Percentiles rank a stretch among this genome's conserved stretches.
These are phyloP conservation scores for Scalesia atractyloides DNA, from an alignment of 129 eudicot species.

Conservation along the genomic window DNA sequence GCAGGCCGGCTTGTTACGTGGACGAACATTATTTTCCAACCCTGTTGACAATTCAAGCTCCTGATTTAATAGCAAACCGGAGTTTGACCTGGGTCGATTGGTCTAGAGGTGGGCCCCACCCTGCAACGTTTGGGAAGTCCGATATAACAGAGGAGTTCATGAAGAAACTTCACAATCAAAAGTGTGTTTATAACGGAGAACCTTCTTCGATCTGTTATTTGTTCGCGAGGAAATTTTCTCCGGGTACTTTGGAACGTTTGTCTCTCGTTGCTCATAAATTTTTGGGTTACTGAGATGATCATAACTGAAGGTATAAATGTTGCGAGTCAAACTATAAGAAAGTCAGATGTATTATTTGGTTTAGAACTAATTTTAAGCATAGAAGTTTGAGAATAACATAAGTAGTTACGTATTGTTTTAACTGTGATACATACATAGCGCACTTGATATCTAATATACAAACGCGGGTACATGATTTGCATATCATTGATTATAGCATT, in stretches of 20 bases:
- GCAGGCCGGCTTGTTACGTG: slow-evolving; percentile 67
- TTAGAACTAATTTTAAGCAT: not conserved
- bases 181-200: slow-evolving; percentile 56
- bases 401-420: too few species aligned
- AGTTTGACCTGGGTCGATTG: slow-evolving; percentile 71
- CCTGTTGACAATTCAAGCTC: slow-evolving; percentile 52
- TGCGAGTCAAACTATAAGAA: too few species aligned
- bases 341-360: not conserved
- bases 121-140: slow-evolving; percentile 58
- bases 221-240: slow-evolving; percentile 82
- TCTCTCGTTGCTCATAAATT: slow-evolving; percentile 46
- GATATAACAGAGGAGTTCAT: slow-evolving; percentile 46
- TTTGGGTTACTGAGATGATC: slow-evolving; percentile 50
- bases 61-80: slow-evolving; percentile 50
- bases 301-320: slow-evolving; percentile 7
- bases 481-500: slow-evolving; percentile 23
- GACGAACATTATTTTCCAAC: slow-evolving; percentile 83
- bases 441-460: slow-evolving; percentile 35
- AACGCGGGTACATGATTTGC: slow-evolving; percentile 35
- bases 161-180: slow-evolving; percentile 32
- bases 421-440: not conserved
- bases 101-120: slow-evolving; percentile 79
- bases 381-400: too few species aligned
- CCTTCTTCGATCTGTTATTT: slow-evolving; percentile 54
- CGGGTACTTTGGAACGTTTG: slow-evolving; percentile 63